These are phyloP conservation scores for Metschnikowia anglica DNA, from an alignment of 805 yeast species.

Conservation along the genomic window DNA sequence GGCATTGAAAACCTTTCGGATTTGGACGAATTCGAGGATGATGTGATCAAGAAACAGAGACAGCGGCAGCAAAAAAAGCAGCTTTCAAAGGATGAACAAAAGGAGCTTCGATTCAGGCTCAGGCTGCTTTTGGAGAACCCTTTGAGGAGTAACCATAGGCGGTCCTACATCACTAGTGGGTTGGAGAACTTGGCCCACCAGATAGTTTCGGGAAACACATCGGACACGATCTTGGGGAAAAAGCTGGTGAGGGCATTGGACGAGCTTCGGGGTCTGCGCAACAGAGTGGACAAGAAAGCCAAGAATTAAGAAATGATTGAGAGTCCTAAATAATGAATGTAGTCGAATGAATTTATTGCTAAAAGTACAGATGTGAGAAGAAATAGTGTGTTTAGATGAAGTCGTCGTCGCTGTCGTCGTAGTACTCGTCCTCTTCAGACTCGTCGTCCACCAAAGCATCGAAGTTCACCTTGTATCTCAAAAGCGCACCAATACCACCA, in stretches of 20 bases:
- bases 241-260: conserved; percentile 66
- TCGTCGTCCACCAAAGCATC: conserved; percentile 89
- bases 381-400: conserved; percentile 29
- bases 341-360: conserved; percentile 5
- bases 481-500: conserved; percentile 97
- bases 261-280: conserved; percentile 38
- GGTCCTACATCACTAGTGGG: conserved; percentile 80
- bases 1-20: conserved; percentile 75
- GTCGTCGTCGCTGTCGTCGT: conserved; percentile 56
- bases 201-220: conserved; percentile 66
- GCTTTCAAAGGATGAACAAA: conserved; percentile 50
- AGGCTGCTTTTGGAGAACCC: conserved; percentile 50
- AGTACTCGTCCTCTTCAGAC: conserved; percentile 71
- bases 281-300: conserved; percentile 2
- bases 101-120: conserved; percentile 50
- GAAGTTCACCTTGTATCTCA: conserved; percentile 95
- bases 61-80: conserved; percentile 43
- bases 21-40: conserved; percentile 62
- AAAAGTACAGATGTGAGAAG: conserved; percentile 5
- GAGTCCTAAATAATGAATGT: not conserved
- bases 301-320: not conserved
- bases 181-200: conserved; percentile 73
- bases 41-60: conserved; percentile 59
- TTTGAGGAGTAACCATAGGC: conserved; percentile 62
- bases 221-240: conserved; percentile 67